Evolutionary conservation across 139 green algal genomes (phyloP), one percentile per base, ranked within the genome.

Genomic region (Tetradesmus lagerheimii): DNA sequence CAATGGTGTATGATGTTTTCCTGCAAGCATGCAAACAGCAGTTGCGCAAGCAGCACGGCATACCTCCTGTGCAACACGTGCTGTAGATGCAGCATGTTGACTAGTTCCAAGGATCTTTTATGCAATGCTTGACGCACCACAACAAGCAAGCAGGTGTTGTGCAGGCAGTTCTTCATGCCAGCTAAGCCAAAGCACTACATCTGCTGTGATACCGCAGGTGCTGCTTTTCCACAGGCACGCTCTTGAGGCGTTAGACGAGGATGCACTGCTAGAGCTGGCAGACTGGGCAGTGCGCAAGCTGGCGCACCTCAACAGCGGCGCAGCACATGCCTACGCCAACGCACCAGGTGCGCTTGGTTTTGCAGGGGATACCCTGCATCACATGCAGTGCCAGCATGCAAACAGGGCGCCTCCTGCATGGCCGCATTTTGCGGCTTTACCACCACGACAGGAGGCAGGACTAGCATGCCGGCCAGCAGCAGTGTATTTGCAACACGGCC

Each of bases 231-330:
- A 97, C 89, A 47, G 76, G 1, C 90, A 97, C 39, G 96, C 93
- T 1, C 89, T 83, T 31, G 93, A 96, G 76, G 92, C 93, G 0
- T 31, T 95, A 12, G 39, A 76, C 34, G 97, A 98, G 85, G 96
- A 98, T 80, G 91, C 91, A 1, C 71, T 96, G 83, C 89, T 99
- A 82, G 94, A 96, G 41, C 77, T 96, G 62, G 90, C 85, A 23
- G 97, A 98, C 91, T 99, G 96, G 95, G 95, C 92, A 85, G 88
- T 95, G 27, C 93, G 97, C 18, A 95, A 96, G 84, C 89, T 98
- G 53, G 93, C 92, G 9, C 94, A 93, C 86, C 92, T 97, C 38
- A 94, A 94, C 93, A 92, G 20, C 6, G 84, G 91, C 3, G 89
- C 89, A 88, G 81, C 81, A 75, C 77, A 62, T 15, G 38, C 39